Percentiles rank a stretch among this genome's conserved stretches.
phyloP scores from a whole-genome alignment of 1,284 basidiomycete genomes.

The Cronartium ribicola region DNA sequence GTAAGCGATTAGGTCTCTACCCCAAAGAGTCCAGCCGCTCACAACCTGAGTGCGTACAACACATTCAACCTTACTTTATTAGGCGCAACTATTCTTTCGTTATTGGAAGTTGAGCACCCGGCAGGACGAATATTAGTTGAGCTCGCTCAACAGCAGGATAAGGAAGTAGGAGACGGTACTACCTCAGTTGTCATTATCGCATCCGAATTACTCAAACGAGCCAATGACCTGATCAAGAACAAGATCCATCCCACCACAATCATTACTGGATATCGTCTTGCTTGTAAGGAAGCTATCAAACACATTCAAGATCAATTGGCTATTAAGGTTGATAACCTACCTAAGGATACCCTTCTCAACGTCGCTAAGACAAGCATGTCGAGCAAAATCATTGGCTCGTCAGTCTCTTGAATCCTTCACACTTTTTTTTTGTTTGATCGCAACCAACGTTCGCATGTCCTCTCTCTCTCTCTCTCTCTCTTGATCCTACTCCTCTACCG shows the following conservation, averaged over 20 bases:
- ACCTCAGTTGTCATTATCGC: constrained; percentile 98
- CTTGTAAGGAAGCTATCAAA: constrained; percentile 94
- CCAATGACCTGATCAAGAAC: constrained; percentile 96
- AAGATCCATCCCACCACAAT: constrained; percentile 99
- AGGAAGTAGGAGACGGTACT: constrained; percentile 98
- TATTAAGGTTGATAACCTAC: constrained; percentile 87
- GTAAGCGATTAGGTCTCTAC: constrained; percentile 8
- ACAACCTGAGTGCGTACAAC: neutral
- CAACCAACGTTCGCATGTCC: neutral
- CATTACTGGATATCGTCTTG: constrained; percentile 95
- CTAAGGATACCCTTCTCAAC: constrained; percentile 87
- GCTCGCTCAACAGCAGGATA: constrained; percentile 98
- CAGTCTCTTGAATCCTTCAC: constrained; percentile 52
- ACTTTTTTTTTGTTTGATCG: neutral
- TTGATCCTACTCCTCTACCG: constrained; percentile 7
- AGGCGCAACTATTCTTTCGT: constrained; percentile 86
- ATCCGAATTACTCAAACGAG: constrained; percentile 87
- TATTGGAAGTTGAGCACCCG: constrained; percentile 85
- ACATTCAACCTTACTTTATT: neutral
- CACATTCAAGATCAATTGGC: constrained; percentile 98
- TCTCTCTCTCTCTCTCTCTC: constrained; percentile 20
- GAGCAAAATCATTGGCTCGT: constrained; percentile 97
- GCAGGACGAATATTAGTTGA: constrained; percentile 93
- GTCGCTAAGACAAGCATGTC: constrained; percentile 99
- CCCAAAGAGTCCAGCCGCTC: neutral